phyloP scores from a whole-genome alignment of 352 stramenopile species.

The Pythium apleroticum region DNA sequence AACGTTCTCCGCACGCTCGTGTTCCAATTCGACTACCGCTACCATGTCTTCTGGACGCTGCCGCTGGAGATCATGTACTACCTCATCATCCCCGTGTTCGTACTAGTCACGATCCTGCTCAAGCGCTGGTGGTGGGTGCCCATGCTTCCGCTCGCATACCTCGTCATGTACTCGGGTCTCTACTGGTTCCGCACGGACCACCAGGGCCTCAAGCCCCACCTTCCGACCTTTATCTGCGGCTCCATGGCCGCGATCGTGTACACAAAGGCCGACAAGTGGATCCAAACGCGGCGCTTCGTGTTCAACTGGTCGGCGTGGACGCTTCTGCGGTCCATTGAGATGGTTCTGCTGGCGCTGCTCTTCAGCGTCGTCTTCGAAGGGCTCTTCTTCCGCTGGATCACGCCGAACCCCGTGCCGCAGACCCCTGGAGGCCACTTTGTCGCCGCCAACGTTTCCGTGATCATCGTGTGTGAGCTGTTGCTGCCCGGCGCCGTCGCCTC shows the following conservation, averaged over 20 bases:
- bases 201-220: slow-evolving; percentile 25
- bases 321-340: slow-evolving; percentile 27
- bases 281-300: slow-evolving; percentile 32
- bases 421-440: slow-evolving; percentile 19
- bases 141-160: slow-evolving; percentile 14
- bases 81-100: slow-evolving; percentile 36
- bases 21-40: slow-evolving; percentile 27
- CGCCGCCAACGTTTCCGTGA: slow-evolving; percentile 21
- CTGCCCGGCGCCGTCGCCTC: slow-evolving; percentile 28
- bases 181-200: slow-evolving; percentile 26
- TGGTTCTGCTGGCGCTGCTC: slow-evolving; percentile 17
- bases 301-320: slow-evolving; percentile 34
- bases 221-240: slow-evolving; percentile 36
- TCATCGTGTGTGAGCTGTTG: slow-evolving; percentile 45
- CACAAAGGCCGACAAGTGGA: slow-evolving; percentile 31
- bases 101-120: slow-evolving; percentile 15
- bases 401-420: slow-evolving; percentile 23
- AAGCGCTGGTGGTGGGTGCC: slow-evolving; percentile 27
- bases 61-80: slow-evolving; percentile 47
- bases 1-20: slow-evolving; percentile 32
- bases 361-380: slow-evolving; percentile 28
- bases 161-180: slow-evolving; percentile 26
- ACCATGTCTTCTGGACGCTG: slow-evolving; percentile 27
- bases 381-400: slow-evolving; percentile 33
- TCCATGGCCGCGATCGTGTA: slow-evolving; percentile 35